Evolutionary conservation across 2,329 filamentous ascomycete genomes (phyloP), one percentile per base, ranked within the genome.

Genomic region (Botrytis medusae): DNA sequence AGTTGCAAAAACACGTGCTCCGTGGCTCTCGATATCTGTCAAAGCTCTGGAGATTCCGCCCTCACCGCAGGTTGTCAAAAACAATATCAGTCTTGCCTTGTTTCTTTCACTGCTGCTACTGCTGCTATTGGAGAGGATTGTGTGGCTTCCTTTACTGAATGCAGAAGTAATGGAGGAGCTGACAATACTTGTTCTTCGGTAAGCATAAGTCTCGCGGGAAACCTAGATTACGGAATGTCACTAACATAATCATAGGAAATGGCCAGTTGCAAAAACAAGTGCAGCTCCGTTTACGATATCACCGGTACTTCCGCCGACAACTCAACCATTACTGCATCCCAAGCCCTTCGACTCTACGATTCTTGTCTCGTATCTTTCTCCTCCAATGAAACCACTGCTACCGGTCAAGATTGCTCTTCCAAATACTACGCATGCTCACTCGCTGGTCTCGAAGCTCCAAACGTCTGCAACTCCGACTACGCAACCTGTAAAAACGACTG

Each of bases 1-100:
- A 51, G 62, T 42, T 75, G 74, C 59, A 75, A 75, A 57, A 75
- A 75, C 37, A 75, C 74, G 5, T 75, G 74, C 54, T 69, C 72
- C 16, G 74, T 75, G 22, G 72, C 74, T 12, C 51, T 65, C 4
- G 74, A 75, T 37, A 72, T 70, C 12, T 74, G 72, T 48, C 64
- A 65, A 61, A 74, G 60, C n/a, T 71, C 67, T 22, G 74, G 72
- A 40, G 74, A 75, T 51, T n/a, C 57, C 46, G 63, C 69, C 1
- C 57, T 74, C 10, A 46, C 29, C 4, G 54, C 72, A 44, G 6
- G 44, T 42, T 74, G 72, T 51, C 37, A 59, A 20, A 75, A 74
- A 46, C 51, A 64, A 34, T 75, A 75, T 32, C 59, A 68, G 48
- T 44, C 67, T 48, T 75, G 74, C 32, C 64, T 75, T 34, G 72